Evolutionary conservation across 164 flowering plant species (phyloP), one percentile per base, ranked within the genome.

Genomic region (Magnolia kwangsiensis): DNA sequence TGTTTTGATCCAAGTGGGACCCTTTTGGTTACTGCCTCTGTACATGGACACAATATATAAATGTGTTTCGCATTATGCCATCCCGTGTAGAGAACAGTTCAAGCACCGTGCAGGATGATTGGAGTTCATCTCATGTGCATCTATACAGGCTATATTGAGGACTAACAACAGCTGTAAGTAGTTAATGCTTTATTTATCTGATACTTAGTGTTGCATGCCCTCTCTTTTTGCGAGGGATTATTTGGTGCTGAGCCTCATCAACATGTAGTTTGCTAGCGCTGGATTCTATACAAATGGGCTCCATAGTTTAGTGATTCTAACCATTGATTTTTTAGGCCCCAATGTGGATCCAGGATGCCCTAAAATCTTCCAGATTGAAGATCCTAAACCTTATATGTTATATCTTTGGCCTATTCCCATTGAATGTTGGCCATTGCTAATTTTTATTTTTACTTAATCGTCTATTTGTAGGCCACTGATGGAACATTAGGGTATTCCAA

Each of bases 111-210:
- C 83, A 72, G 74, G 82, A 85, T 87, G 93, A 94, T 75, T 92
- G 97, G 98, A 91, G 85, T 73, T 81, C 89, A 75, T 88, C 97
- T 59, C 95, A 92, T 85, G 97, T 87, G 73, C 98, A 96, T 78
- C 93, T 96, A 31, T 96, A 96, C 87, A 94, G 90, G 89, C 92
- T 96, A 51, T 92, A 92, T 83, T 94, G 99, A 75, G 98, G 98
- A 76, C 81, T 96, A 71, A 96, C 97, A 67, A 83, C 97, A 75
- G 98, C 98, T 81, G 98, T 96, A 89, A 76, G 96, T 75, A 74
- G 19, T 65, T 72, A 29, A 24, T 45, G 63, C 37, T 71, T 59
- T 7, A 45, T 51, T 4, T 74, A 50, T 66, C 59, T 51, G 51
- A 8, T 24, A 65, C 68, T 23, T 37, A 37, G 65, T 63, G 21